Evolutionary conservation across 2,329 filamentous ascomycete species (phyloP), one percentile per base, ranked within the genome.

Genomic region (Fusarium burgessii): DNA sequence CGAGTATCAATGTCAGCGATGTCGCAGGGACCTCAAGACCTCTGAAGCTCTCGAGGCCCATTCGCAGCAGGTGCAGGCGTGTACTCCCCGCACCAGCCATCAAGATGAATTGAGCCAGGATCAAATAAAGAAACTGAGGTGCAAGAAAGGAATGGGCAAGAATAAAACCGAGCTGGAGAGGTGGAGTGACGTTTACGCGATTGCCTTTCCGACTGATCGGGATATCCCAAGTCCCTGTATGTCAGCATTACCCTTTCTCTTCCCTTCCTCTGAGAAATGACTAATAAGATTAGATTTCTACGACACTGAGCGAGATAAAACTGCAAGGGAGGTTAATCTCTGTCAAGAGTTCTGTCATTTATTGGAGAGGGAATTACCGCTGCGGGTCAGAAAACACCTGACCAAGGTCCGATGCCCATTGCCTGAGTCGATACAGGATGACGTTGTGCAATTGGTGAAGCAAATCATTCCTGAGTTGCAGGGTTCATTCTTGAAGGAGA

Each of bases 101-200:
- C 49, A 51, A 40, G 49, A 51, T 2, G 35, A 33, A 2, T 0
- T 51, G 3, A 51, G 2, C 0, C 49, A 52, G 8, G 49, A 52
- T 0, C 49, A 52, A 2, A 4, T 15, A 0, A 29, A 40, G 3
- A 20, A 6, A 0, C 11, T 52, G 9, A 17, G 2, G 5, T 15
- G 35, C 3, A 52, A 51, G 23, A 51, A 27, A 5, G 15, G 47
- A 2, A 8, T 23, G 0, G 13, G 18, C 3, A 40, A 5, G 17
- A 52, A 40, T 4, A 51, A 38, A 3, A 11, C 2, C 1, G 23
- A 51, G 1, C 3, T 1, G 0, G 23, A 38, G 0, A 51, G 10
- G 3, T 51, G 47, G 47, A 51, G 27, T 0, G 47, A 20, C 6
- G 11, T 36, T 2, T 51, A 51, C 47, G 2, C 20, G 0, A 36